Percentiles rank a stretch among this genome's conserved stretches.
Evolutionary conservation across 192 early-diverging fungal species (phyloP).

Genomic region (Backusella macrospora): DNA sequence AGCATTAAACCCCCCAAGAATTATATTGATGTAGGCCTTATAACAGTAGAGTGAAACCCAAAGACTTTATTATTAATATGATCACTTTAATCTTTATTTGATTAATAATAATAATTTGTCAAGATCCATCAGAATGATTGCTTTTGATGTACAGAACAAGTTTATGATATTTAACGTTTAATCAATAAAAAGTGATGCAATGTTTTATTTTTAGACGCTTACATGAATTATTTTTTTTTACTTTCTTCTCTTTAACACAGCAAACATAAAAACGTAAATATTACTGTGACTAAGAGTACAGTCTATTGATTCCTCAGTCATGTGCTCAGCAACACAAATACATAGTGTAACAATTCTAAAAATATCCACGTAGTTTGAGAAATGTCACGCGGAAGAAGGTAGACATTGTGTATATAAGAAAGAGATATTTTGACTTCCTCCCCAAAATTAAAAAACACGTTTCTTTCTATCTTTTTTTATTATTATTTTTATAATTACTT

Average conservation of each 20-base stretch:
- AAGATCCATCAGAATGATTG: too few relatives aligned
- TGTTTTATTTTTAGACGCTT: neutral
- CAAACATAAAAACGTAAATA: neutral
- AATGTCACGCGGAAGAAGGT: conserved; percentile 10
- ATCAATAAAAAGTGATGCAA: neutral
- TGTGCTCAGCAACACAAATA: neutral
- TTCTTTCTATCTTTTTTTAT: conserved; percentile 15
- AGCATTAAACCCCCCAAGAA: too few relatives aligned
- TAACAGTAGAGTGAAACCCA: too few relatives aligned
- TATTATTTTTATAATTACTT: neutral
- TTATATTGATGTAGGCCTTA: too few relatives aligned
- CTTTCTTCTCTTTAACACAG: neutral
- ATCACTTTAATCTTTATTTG: too few relatives aligned
- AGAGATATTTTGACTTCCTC: neutral
- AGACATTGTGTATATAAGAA: conserved; percentile 6
- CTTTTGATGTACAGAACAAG: too few relatives aligned
- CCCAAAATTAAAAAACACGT: conserved; percentile 6
- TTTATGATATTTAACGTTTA: too few relatives aligned
- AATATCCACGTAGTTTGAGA: conserved; percentile 5
- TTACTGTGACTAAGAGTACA: neutral
- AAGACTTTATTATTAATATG: too few relatives aligned
- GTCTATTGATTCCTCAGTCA: neutral
- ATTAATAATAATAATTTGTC: too few relatives aligned
- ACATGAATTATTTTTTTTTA: neutral
- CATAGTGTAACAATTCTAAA: conserved; percentile 21